phyloP scores from a whole-genome alignment of 352 stramenopile species.

The Plasmopara halstedii region DNA sequence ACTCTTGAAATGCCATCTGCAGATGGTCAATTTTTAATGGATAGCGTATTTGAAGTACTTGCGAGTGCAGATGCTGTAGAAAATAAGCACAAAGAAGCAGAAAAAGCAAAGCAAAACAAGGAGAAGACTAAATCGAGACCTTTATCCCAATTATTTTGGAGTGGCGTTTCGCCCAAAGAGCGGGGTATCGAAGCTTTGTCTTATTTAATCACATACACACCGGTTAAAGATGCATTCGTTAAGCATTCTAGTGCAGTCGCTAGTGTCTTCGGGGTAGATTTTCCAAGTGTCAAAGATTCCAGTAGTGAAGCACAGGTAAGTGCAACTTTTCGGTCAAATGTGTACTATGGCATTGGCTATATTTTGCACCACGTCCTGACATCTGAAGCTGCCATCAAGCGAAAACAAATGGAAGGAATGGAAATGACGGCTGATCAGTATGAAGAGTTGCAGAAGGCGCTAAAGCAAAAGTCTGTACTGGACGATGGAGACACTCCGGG shows the following conservation, averaged over 20 bases:
- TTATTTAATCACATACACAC: slow-evolving; percentile 79
- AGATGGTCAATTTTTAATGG: slow-evolving; percentile 57
- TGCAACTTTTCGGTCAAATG: slow-evolving; percentile 66
- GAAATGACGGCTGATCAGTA: slow-evolving; percentile 97
- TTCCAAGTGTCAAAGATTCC: slow-evolving; percentile 31
- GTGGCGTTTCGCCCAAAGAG: slow-evolving; percentile 67
- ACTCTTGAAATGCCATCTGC: slow-evolving; percentile 54
- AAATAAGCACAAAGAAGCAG: slow-evolving; percentile 19
- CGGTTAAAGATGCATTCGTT: slow-evolving; percentile 73
- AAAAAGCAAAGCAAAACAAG: slow-evolving; percentile 19
- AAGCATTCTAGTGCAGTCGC: slow-evolving; percentile 42
- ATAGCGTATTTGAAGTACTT: slow-evolving; percentile 69
- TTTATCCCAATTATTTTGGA: slow-evolving; percentile 50
- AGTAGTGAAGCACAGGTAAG: slow-evolving; percentile 12
- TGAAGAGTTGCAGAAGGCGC: slow-evolving; percentile 93
- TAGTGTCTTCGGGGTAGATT: slow-evolving; percentile 68
- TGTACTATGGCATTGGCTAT: slow-evolving; percentile 91
- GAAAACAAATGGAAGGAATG: slow-evolving; percentile 94
- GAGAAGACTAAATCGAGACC: slow-evolving; percentile 12
- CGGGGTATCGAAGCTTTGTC: slow-evolving; percentile 75
- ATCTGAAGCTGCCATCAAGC: slow-evolving; percentile 90
- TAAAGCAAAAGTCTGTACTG: slow-evolving; percentile 91
- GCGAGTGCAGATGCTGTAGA: slow-evolving; percentile 52
- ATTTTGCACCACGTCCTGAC: slow-evolving; percentile 92
- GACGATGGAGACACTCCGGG: slow-evolving; percentile 86